Evolutionary conservation across 345 rosid species (phyloP).

Genomic region (Aethionema arabicum): DNA sequence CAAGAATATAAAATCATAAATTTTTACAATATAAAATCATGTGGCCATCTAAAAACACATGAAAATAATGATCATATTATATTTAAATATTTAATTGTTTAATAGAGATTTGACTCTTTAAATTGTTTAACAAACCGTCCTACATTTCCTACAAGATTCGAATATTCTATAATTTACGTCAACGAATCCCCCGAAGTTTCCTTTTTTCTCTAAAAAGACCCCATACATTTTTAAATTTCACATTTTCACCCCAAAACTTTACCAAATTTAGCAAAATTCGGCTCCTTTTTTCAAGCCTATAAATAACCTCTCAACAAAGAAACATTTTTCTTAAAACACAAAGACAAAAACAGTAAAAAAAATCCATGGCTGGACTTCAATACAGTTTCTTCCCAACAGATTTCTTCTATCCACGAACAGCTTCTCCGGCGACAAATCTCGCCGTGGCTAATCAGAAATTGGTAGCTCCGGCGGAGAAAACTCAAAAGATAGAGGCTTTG

Average conservation of each 20-base stretch:
- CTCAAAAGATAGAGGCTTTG: slow-evolving; percentile 24
- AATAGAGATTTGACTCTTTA: slow-evolving; percentile 1
- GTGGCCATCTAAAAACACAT: slow-evolving; percentile 20
- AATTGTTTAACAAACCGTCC: slow-evolving; percentile 4
- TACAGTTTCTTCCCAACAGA: slow-evolving; percentile 56
- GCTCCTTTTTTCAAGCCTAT: slow-evolving; percentile 16
- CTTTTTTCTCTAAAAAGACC: slow-evolving; percentile 1
- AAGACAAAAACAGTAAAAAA: slow-evolving; percentile 4
- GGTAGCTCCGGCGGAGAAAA: no score
- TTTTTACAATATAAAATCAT: no score
- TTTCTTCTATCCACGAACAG: slow-evolving; percentile 52
- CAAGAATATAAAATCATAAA: neutral
- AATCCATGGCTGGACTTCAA: slow-evolving; percentile 49
- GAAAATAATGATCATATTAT: neutral
- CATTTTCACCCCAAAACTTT: slow-evolving; percentile 18
- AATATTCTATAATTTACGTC: slow-evolving; percentile 23
- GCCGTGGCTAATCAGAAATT: slow-evolving; percentile 13
- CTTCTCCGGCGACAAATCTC: slow-evolving; percentile 25
- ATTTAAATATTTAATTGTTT: neutral
- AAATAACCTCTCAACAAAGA: slow-evolving; percentile 22
- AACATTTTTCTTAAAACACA: slow-evolving; percentile 5
- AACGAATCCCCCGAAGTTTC: slow-evolving; percentile 3
- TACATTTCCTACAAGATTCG: slow-evolving; percentile 9
- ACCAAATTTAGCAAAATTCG: neutral
- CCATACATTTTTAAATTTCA: neutral